A percentile compares a stretch with the other conserved stretches of the same genome.
Conservation (phyloP, 2,329 filamentous ascomycete genomes). For the Cladosporium sp. region DNA sequence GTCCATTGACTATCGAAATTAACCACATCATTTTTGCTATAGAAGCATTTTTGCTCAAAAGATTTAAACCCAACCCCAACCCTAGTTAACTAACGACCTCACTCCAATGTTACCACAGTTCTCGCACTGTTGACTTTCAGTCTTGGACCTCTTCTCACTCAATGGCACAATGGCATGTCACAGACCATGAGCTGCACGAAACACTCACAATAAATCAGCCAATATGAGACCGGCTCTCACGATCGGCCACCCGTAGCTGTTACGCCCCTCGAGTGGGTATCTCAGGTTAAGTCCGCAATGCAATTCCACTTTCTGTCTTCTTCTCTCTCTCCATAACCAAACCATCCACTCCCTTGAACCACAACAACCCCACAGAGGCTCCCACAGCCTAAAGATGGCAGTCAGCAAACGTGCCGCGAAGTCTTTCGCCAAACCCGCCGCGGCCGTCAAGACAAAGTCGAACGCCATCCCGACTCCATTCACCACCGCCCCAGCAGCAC, state of each 20-base stretch:
- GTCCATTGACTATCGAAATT: not conserved
- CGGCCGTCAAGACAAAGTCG: slow-evolving; percentile 14
- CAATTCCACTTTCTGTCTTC: not conserved
- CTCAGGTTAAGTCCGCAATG: not conserved
- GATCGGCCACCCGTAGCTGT: not conserved
- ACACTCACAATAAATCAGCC: not conserved
- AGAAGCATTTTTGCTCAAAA: not conserved
- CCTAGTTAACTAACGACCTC: not conserved
- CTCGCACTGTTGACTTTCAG: not conserved
- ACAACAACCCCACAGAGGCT: not conserved
- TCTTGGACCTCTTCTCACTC: not conserved
- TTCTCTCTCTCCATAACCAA: not conserved
- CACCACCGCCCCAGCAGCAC: slow-evolving; percentile 60
- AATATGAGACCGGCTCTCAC: not conserved
- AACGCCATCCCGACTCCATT: slow-evolving; percentile 57
- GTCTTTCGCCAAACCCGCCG: slow-evolving; percentile 17
- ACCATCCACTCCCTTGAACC: not conserved
- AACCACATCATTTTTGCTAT: not conserved
- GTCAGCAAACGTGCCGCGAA: slow-evolving; percentile 8
- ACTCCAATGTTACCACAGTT: not conserved
- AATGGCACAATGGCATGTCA: not conserved
- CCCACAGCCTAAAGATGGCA: not conserved
- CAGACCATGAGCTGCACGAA: not conserved
- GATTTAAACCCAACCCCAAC: not conserved
- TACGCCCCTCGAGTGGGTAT: not conserved